Conservation (phyloP, 2,329 filamentous ascomycete species). For the Aspergillus pseudonomiae region DNA sequence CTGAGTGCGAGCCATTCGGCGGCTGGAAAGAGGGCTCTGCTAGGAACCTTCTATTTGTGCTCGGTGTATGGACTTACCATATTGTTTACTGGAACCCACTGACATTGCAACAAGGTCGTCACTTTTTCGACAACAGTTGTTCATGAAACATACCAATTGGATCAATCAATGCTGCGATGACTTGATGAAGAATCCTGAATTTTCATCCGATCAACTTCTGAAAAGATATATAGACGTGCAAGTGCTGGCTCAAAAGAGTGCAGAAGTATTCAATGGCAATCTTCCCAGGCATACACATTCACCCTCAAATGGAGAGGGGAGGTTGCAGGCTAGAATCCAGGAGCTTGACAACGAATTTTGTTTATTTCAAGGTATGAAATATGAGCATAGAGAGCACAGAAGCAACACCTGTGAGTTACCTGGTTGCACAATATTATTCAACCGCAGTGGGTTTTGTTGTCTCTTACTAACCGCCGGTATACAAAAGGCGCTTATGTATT, state of each 20-base stretch:
- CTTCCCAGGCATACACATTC: not conserved
- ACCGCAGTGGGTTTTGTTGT: not conserved
- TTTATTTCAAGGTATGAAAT: not conserved
- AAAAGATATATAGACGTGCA: constrained; percentile 6
- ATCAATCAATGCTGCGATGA: constrained; percentile 11
- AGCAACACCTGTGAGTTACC: constrained; percentile 5
- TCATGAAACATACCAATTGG: constrained; percentile 16
- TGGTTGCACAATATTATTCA: not conserved
- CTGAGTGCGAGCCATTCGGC: not conserved
- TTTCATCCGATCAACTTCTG: constrained; percentile 12
- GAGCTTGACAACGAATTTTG: not conserved
- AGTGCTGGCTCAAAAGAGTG: not conserved
- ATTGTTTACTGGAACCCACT: not conserved
- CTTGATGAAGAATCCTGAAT: constrained; percentile 7
- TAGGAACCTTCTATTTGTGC: constrained; percentile 15
- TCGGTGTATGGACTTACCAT: not conserved
- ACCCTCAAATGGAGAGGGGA: not conserved
- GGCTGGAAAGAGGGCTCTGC: constrained; percentile 10
- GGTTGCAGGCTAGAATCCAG: not conserved
- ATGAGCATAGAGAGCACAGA: not conserved
- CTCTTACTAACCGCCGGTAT: not conserved
- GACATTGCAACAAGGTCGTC: constrained; percentile 7
- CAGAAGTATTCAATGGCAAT: not conserved
- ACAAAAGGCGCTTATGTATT: constrained; percentile 9
- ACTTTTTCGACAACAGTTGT: constrained; percentile 14